These are phyloP conservation scores for Lantana camara DNA, from an alignment of 257 asterid species.

Conservation along the genomic window DNA sequence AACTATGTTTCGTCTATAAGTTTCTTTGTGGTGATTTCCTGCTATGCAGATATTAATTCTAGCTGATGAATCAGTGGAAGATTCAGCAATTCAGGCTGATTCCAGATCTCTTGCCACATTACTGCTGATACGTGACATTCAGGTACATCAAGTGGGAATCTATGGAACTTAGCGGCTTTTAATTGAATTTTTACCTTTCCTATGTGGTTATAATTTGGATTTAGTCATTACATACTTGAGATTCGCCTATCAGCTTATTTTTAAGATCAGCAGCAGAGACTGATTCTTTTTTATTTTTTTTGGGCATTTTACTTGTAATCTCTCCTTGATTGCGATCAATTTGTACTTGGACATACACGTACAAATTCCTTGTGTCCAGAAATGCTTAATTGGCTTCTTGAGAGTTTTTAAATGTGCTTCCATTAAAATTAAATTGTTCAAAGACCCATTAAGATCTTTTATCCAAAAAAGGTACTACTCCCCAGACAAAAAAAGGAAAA, in stretches of 20 bases:
- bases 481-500: not conserved
- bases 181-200: not conserved
- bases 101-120: constrained; percentile 93
- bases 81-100: constrained; percentile 92
- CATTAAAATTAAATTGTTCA: not conserved
- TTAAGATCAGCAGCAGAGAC: no score
- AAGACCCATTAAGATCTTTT: not conserved
- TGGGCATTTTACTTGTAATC: not conserved
- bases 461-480: not conserved
- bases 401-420: constrained; percentile 2
- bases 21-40: constrained; percentile 17
- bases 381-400: not conserved
- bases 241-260: not conserved
- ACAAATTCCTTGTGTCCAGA: not conserved
- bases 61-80: constrained; percentile 94
- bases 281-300: no score
- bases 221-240: not conserved
- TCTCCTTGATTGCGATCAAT: not conserved
- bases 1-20: constrained; percentile 15
- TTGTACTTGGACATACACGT: not conserved
- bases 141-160: constrained; percentile 43
- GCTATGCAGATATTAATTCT: constrained; percentile 69
- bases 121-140: constrained; percentile 87
- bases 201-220: not conserved
- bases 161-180: constrained; percentile 1